These are phyloP conservation scores for Botryotinia globosa DNA, from an alignment of 2,329 filamentous ascomycete species.

Conservation along the genomic window DNA sequence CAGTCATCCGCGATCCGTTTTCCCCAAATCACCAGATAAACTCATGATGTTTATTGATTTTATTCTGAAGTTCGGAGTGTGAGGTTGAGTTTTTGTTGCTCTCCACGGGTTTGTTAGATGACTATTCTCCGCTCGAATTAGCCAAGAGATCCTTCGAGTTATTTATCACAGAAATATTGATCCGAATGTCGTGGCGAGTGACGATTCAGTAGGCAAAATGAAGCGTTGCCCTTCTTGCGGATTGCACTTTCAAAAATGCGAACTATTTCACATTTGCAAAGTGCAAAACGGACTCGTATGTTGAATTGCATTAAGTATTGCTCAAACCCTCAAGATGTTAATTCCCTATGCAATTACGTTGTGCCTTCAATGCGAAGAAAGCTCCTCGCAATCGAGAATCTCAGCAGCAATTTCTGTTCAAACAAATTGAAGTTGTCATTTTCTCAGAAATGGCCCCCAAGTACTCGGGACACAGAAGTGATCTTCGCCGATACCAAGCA, in stretches of 20 bases:
- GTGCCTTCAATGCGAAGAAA: neutral
- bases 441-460: neutral
- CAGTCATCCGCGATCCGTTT: constrained; percentile 1
- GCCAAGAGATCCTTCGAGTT: neutral
- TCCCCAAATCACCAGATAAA: neutral
- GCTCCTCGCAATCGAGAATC: neutral
- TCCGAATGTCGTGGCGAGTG: neutral
- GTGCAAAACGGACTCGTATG: neutral
- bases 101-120: neutral
- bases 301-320: neutral
- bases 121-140: neutral
- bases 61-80: neutral
- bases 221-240: neutral
- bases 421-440: neutral
- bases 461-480: neutral
- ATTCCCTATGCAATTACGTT: neutral
- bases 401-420: neutral
- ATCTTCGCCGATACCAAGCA: constrained; percentile 7
- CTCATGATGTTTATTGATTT: neutral
- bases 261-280: constrained; percentile 18
- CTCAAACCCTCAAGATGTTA: neutral
- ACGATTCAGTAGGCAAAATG: constrained; percentile 12
- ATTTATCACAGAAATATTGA: neutral
- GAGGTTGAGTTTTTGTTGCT: neutral
- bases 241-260: constrained; percentile 16